Base-by-base conservation (phyloP, 805 yeast genomes). In the Nakazawaea pomicola region DNA sequence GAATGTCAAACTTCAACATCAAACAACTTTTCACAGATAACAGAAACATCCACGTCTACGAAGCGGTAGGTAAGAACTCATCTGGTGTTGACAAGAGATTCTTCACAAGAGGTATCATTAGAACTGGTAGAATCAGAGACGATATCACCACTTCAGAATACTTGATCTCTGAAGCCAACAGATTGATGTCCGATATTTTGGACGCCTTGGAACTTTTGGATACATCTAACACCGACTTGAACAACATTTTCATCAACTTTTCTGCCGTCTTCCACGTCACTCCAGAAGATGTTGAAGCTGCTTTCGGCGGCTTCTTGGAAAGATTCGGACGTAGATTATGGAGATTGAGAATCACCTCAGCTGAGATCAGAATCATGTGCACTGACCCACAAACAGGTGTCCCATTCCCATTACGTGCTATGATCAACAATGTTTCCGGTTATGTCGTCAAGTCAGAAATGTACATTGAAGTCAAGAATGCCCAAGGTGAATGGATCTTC, bases 261-360 rank as follows among this genome's bases (percentile, higher is more conserved):
- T 83, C 96, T 40, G 95, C 96, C 49, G 91, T 87, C 25, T 93
- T 95, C 74, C 89, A 89, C 51, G 85, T 93, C 44, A 80, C 87
- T 46, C 96, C 98, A 34, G 86, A 83, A 54, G 98, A 93, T 66
- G 97, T 93, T 47, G 96, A 91, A 65, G 89, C 88, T 48, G 97
- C 99, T 4, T 90, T 93, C 64, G 98, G 96, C 50, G 95, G 96
- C 16, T 93, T 93, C 79, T 73, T 93, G 67, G 97, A 91, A 66
- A 80, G 99, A 66, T 93, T 93, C 52, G 99, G 99, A 48, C 79
- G 96, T 68, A 78, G 97, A 64, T 75, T 93, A 58, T 87, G 98
- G 95, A 80, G 98, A 68, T 74, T 95, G 56, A 81, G 99, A 56
- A 93, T 93, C 38, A 89, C 98, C 33, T 89, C 95, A 51, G 99